Conservation (phyloP, 805 yeast genomes). For the Saccharomycopsis malanga region DNA sequence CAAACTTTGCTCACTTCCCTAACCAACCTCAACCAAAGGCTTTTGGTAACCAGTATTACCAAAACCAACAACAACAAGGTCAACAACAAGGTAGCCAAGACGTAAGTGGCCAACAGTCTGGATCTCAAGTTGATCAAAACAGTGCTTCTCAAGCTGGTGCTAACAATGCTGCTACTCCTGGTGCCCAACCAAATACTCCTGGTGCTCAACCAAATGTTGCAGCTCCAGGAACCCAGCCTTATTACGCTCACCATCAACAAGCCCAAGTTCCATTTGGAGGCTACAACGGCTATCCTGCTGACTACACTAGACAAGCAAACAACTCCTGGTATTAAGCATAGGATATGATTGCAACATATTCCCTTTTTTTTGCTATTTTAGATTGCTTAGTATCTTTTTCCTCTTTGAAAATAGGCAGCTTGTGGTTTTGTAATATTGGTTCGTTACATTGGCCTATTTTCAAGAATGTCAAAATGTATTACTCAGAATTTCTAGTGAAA, state of each 20-base stretch:
- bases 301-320: constrained; percentile 9
- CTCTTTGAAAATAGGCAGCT: no score
- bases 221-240: constrained; percentile 17
- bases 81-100: constrained; percentile 12
- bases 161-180: constrained; percentile 20
- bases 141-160: constrained; percentile 24
- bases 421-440: no score
- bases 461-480: no score
- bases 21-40: constrained; percentile 23
- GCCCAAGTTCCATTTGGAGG: constrained; percentile 20
- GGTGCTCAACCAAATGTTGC: constrained; percentile 17
- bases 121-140: not conserved
- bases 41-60: constrained; percentile 19
- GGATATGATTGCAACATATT: not conserved
- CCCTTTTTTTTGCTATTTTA: not conserved
- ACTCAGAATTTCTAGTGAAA: no score
- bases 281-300: constrained; percentile 12
- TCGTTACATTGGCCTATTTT: no score
- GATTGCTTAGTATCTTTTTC: no score
- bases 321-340: constrained; percentile 1
- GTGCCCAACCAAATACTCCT: constrained; percentile 9
- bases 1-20: constrained; percentile 13
- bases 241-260: constrained; percentile 20
- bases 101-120: constrained; percentile 24
- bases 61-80: constrained; percentile 11